phyloP scores from a whole-genome alignment of 176 grass and related monocot species.

The Cenchrus americanus region DNA sequence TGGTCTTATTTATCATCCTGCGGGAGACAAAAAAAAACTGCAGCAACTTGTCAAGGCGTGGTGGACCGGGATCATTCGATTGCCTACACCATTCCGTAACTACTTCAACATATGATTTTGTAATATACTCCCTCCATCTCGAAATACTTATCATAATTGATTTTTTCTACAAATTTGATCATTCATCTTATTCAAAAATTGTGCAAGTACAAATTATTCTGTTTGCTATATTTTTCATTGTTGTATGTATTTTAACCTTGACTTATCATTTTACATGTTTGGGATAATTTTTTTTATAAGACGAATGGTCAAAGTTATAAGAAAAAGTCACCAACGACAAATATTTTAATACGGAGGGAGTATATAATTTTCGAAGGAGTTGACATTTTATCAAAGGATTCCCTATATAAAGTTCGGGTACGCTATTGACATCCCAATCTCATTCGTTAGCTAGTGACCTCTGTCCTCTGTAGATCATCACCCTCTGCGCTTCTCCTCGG shows the following conservation, averaged over 20 bases:
- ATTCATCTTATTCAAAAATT: no score
- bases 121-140: no score
- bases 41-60: not conserved
- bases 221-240: no score
- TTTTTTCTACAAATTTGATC: no score
- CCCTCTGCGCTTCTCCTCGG: not conserved
- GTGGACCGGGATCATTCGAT: not conserved
- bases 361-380: not conserved
- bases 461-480: not conserved
- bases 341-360: no score
- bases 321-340: no score
- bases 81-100: not conserved
- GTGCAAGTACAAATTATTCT: no score
- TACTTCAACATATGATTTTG: not conserved
- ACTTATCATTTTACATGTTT: no score
- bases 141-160: no score
- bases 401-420: slow-evolving; percentile 19
- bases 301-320: no score
- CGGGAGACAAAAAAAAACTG: not conserved
- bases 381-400: slow-evolving; percentile 31
- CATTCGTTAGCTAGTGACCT: not conserved
- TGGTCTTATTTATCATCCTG: not conserved
- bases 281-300: no score
- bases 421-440: not conserved
- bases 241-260: no score